Base-by-base conservation (phyloP, 2,329 filamentous ascomycete species). In the Curvularia spicifera region DNA sequence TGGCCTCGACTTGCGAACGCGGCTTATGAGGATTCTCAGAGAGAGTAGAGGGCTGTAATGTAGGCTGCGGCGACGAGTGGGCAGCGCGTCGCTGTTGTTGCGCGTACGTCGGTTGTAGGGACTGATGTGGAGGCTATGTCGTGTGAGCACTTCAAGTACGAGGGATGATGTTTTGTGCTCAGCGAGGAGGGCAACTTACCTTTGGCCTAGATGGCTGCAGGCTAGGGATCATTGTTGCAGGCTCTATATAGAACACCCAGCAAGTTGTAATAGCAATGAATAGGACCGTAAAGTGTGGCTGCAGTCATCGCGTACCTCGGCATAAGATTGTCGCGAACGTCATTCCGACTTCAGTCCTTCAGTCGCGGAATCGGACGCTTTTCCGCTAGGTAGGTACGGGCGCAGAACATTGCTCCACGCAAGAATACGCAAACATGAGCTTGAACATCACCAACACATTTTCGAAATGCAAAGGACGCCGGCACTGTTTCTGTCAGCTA, bases 1-100 rank as follows among this genome's bases (percentile, higher is more conserved):
- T 82, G 26, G 81, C 80, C 77, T 84, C 79, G 18, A 83, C 76
- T 56, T 84, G 81, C n/a, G 65, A 79, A 46, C 71, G 69, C 31
- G 80, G 78, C 44, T 56, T 69, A 20, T 60, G 31, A 31, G 47
- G 9, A 26, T 26, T 44, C 22, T n/a, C 24, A 39, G n/a, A 44
- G n/a, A 29, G 22, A 22, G 35, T 18, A 10, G 29, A n/a, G 15
- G 22, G 31, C 22, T 43, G 39, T 12, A 44, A 15, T 10, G 35
- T 49, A 26, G 40, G n/a, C n/a, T 61, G 66, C n/a, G 57, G 51
- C 29, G 54, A 33, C 37, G 60, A 51, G 50, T 74, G 70, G 9
- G 51, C 48, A 1, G 61, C 52, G 61, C 71, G 72, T 44, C 59
- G 64, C 42, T 72, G 70, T 60, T 75, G 71, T 43, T 70, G 59